A percentile compares a stretch with the other conserved stretches of the same genome.
phyloP scores from a whole-genome alignment of 352 stramenopile genomes.

The Globisporangium canariense region DNA sequence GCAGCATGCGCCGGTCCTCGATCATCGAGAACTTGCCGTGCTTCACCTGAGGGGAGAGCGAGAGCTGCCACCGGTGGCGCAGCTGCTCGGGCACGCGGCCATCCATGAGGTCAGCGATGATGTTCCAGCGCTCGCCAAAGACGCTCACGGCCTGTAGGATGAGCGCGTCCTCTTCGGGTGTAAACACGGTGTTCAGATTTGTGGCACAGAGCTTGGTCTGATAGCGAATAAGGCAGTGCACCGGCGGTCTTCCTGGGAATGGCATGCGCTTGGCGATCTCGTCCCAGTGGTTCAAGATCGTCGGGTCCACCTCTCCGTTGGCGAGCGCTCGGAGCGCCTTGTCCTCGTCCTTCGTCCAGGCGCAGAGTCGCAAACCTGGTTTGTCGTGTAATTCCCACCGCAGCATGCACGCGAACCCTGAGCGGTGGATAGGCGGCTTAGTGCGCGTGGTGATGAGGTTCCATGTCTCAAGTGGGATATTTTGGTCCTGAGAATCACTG shows the following conservation, averaged over 20 bases:
- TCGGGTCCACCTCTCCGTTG: conserved; percentile 32
- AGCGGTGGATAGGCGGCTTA: conserved; percentile 43
- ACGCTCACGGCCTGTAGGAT: conserved; percentile 49
- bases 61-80: conserved; percentile 70
- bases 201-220: conserved; percentile 45
- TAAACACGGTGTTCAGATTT: conserved; percentile 44
- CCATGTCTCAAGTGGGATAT: conserved; percentile 45
- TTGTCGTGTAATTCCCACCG: conserved; percentile 72
- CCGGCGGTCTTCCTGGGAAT: conserved; percentile 35
- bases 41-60: conserved; percentile 55
- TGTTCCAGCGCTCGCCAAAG: conserved; percentile 79
- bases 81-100: conserved; percentile 70
- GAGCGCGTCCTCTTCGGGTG: conserved; percentile 45
- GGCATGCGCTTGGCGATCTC: conserved; percentile 50
- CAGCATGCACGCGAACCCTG: conserved; percentile 69
- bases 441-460: conserved; percentile 34
- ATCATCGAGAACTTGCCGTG: conserved; percentile 73
- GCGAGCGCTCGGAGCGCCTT: conserved; percentile 32
- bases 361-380: conserved; percentile 39
- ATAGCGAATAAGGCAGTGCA: conserved; percentile 55
- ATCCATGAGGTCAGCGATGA: conserved; percentile 75
- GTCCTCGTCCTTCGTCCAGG: conserved; percentile 62
- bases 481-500: neutral
- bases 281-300: conserved; percentile 47
- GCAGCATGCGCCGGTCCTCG: conserved; percentile 61